Conservation (phyloP, 2,329 filamentous ascomycete genomes). For the Arthrinium puccinioides region DNA sequence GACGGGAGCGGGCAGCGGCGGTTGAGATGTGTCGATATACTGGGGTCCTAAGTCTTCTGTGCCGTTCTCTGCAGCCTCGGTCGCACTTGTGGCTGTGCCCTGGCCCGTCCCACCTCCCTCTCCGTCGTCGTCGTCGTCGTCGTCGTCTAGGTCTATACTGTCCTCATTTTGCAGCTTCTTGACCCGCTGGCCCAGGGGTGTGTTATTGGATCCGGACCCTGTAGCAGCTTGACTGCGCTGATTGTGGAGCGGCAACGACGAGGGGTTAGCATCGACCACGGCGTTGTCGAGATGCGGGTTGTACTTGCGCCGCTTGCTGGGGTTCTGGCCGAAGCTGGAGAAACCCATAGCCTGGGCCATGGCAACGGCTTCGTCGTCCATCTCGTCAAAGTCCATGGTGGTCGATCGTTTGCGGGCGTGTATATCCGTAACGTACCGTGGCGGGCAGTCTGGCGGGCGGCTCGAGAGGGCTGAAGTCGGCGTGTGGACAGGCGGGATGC, state of each 20-base stretch:
- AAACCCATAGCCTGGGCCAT: conserved; percentile 69
- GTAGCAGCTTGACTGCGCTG: no score
- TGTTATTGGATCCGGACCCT: conserved; percentile 26
- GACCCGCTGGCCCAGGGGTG: conserved; percentile 29
- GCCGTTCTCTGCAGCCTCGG: conserved; percentile 2
- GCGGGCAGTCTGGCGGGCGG: no score
- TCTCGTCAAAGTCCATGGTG: conserved; percentile 13
- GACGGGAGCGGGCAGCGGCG: conserved; percentile 10
- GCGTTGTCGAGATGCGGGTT: conserved; percentile 41
- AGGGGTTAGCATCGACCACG: conserved; percentile 21
- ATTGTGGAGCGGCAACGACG: conserved; percentile 8
- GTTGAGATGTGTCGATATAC: conserved; percentile 25
- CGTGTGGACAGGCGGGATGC: no score
- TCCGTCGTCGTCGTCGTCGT: conserved; percentile 23
- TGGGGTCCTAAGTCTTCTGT: conserved; percentile 17
- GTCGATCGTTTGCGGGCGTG: no score
- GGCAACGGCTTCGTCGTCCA: conserved; percentile 34
- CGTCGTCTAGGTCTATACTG: conserved; percentile 36
- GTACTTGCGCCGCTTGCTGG: conserved; percentile 61
- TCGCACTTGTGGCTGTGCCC: not conserved
- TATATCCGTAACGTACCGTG: no score
- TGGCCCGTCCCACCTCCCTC: conserved; percentile 24
- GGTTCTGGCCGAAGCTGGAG: conserved; percentile 56
- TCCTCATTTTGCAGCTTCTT: conserved; percentile 26
- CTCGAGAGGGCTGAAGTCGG: no score